Conservation (phyloP, 1,139 yeast species). For the Hyphopichia fennica region DNA sequence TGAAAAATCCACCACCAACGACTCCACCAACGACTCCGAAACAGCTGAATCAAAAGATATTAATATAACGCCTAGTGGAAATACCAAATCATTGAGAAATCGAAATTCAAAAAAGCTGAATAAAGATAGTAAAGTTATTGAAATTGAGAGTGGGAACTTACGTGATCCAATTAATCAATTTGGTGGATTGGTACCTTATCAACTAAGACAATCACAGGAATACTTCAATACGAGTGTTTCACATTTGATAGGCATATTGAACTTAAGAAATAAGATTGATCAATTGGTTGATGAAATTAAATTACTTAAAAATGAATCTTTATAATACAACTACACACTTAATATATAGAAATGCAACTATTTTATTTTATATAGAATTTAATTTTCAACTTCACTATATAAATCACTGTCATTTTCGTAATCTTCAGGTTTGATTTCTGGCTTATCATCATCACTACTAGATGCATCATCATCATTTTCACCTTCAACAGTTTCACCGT, state of each 20-base stretch:
- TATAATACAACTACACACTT: background rate
- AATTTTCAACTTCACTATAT: conserved; percentile 41
- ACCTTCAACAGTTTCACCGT: conserved; percentile 30
- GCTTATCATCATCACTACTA: conserved; percentile 27
- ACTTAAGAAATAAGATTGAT: conserved; percentile 23
- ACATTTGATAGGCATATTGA: conserved; percentile 25
- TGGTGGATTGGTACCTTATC: conserved; percentile 49
- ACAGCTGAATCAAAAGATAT: background rate
- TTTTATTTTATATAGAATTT: background rate
- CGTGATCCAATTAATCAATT: conserved; percentile 51
- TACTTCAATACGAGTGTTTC: conserved; percentile 32
- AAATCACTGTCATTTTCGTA: conserved; percentile 52
- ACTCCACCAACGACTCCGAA: background rate
- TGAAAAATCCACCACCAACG: background rate
- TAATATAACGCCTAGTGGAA: background rate
- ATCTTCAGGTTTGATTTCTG: conserved; percentile 42
- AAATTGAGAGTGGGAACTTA: conserved; percentile 4
- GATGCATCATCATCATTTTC: conserved; percentile 18
- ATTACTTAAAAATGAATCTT: conserved; percentile 3
- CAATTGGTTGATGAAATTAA: conserved; percentile 17
- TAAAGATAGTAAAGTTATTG: background rate
- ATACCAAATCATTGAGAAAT: conserved; percentile 3
- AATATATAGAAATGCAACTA: background rate
- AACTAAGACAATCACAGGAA: conserved; percentile 39
- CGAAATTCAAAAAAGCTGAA: conserved; percentile 3